A percentile compares a stretch with the other conserved stretches of the same genome.
These are phyloP conservation scores for Lentinula novae-zelandiae DNA, from an alignment of 1,284 basidiomycete genomes.

Conservation along the genomic window DNA sequence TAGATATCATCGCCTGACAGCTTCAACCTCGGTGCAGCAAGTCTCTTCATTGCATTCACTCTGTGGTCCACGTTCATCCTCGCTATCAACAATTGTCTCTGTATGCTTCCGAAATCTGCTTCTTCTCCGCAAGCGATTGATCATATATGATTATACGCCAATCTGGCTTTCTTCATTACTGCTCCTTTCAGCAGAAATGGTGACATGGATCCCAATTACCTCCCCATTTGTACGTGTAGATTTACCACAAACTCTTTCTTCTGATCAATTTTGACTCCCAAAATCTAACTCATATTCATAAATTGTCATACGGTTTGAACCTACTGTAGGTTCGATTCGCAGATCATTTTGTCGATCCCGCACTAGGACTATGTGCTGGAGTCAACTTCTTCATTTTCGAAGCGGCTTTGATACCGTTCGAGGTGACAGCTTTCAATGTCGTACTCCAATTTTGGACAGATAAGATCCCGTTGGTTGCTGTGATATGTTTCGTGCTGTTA, in stretches of 20 bases:
- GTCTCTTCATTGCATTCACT: conserved; percentile 41
- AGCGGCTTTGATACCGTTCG: conserved; percentile 41
- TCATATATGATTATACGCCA: neutral
- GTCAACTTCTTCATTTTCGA: conserved; percentile 46
- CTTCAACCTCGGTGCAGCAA: conserved; percentile 23
- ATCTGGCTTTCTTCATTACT: neutral
- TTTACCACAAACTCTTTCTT: neutral
- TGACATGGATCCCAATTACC: conserved; percentile 47
- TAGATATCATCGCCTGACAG: neutral
- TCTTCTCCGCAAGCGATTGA: neutral
- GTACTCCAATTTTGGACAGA: conserved; percentile 48
- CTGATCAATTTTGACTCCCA: neutral
- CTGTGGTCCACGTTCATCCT: conserved; percentile 44
- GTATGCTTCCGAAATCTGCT: conserved; percentile 22
- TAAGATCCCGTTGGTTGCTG: conserved; percentile 39
- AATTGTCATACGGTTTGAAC: neutral
- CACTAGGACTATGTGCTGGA: conserved; percentile 42
- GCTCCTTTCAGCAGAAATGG: conserved; percentile 43
- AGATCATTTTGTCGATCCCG: conserved; percentile 45
- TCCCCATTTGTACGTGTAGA: conserved; percentile 38
- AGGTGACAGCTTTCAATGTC: conserved; percentile 43
- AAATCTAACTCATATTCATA: neutral
- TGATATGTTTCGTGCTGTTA: conserved; percentile 35
- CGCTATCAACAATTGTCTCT: conserved; percentile 43
- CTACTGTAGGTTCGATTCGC: conserved; percentile 37